Percentiles rank a stretch among this genome's conserved stretches.
Conservation (phyloP, 306 rosid genomes). For the Quercus parvula region DNA sequence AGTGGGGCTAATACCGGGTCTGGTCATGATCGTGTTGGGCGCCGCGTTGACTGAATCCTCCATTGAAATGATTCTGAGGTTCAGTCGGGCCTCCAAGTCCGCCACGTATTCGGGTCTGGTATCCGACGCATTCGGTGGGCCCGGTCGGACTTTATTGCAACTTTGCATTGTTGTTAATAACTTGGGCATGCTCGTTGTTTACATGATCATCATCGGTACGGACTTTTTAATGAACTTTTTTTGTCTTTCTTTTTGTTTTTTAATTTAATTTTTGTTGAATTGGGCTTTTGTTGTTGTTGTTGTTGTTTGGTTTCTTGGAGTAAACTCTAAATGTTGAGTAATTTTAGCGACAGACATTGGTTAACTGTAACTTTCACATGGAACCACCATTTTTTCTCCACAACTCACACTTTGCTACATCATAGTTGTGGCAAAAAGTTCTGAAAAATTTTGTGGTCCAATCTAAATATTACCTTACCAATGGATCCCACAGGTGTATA, state of each 20-base stretch:
- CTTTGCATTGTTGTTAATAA: constrained; percentile 56
- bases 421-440: too few species aligned
- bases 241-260: neutral
- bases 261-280: neutral
- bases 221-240: neutral
- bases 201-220: constrained; percentile 75
- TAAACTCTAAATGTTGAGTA: too few species aligned
- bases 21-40: constrained; percentile 40
- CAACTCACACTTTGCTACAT: too few species aligned
- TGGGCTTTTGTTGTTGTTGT: neutral
- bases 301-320: too few species aligned
- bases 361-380: too few species aligned
- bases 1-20: constrained; percentile 52
- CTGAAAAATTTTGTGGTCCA: fast-evolving
- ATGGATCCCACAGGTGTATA: too few species aligned
- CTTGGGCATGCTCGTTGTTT: constrained; percentile 70
- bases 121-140: constrained; percentile 46
- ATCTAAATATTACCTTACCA: too few species aligned
- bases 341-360: too few species aligned
- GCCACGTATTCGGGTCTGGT: constrained; percentile 51
- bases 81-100: constrained; percentile 60
- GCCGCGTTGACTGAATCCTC: constrained; percentile 55
- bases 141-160: constrained; percentile 49
- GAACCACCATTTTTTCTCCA: fast-evolving
- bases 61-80: constrained; percentile 46